A percentile compares a stretch with the other conserved stretches of the same genome.
phyloP scores from a whole-genome alignment of 306 rosid genomes.

The Clitoria ternatea region DNA sequence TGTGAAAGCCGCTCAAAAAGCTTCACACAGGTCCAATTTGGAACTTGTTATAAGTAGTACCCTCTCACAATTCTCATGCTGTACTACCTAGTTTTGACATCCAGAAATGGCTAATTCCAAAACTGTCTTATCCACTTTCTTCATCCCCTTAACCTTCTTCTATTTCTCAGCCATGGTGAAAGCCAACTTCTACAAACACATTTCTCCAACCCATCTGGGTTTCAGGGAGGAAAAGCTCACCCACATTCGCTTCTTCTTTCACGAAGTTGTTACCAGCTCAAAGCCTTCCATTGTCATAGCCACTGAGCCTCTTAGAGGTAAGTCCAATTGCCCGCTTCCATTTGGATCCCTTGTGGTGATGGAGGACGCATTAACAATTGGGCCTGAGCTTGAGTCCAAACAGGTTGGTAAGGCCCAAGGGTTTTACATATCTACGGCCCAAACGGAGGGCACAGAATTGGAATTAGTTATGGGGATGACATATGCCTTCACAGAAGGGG shows the following conservation, averaged over 20 bases:
- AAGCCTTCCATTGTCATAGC: conserved; percentile 30
- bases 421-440: conserved; percentile 8
- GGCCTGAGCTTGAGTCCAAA: conserved; percentile 32
- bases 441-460: not conserved
- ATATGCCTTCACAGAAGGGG: conserved; percentile 34
- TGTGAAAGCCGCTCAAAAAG: too few relatives aligned
- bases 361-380: conserved; percentile 39
- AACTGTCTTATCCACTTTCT: not conserved
- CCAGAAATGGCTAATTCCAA: conserved; percentile 19
- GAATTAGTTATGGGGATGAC: conserved; percentile 38
- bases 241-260: conserved; percentile 55
- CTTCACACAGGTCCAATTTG: too few relatives aligned
- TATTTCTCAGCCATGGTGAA: not conserved
- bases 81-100: too few relatives aligned
- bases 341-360: conserved; percentile 38
- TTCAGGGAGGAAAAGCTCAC: conserved; percentile 38
- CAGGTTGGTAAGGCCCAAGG: conserved; percentile 53
- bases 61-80: too few relatives aligned
- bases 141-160: not conserved
- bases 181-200: not conserved
- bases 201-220: conserved; percentile 25
- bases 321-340: conserved; percentile 27
- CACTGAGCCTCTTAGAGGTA: conserved; percentile 16
- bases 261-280: conserved; percentile 34
- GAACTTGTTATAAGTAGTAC: too few relatives aligned